These are phyloP conservation scores for Paramyrothecium roridum DNA, from an alignment of 2,329 filamentous ascomycete genomes.

Conservation along the genomic window DNA sequence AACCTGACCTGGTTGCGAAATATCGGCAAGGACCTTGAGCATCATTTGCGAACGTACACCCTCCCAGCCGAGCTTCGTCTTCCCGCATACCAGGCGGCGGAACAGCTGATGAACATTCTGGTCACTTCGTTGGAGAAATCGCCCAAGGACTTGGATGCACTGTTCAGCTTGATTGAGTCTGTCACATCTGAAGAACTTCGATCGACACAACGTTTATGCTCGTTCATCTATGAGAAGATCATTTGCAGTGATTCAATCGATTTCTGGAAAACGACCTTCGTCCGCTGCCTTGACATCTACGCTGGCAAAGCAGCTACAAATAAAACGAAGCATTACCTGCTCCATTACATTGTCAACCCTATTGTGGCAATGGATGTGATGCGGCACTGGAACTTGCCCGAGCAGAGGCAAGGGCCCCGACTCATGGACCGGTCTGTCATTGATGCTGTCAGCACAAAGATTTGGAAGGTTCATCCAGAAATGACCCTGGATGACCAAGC, in stretches of 20 bases:
- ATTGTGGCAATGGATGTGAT: conserved; percentile 96
- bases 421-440: conserved; percentile 85
- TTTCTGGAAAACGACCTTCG: conserved; percentile 77
- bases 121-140: conserved; percentile 75
- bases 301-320: conserved; percentile 75
- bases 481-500: conserved; percentile 80
- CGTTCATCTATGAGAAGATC: conserved; percentile 81
- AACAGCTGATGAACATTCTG: conserved; percentile 83
- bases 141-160: conserved; percentile 73
- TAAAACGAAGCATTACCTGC: conserved; percentile 87
- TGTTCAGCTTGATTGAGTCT: conserved; percentile 81
- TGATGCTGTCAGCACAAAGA: conserved; percentile 83
- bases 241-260: conserved; percentile 82
- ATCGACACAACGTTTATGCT: conserved; percentile 68
- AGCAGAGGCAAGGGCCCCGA: conserved; percentile 56
- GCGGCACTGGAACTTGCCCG: conserved; percentile 67
- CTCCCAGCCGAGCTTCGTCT: conserved; percentile 73
- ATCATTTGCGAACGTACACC: conserved; percentile 65
- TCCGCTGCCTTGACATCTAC: conserved; percentile 86
- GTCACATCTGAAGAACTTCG: conserved; percentile 83
- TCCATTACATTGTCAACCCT: conserved; percentile 91
- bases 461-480: conserved; percentile 87
- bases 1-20: conserved; percentile 57
- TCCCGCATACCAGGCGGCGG: conserved; percentile 82
- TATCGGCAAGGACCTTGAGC: conserved; percentile 76